Evolutionary conservation across 2,329 filamentous ascomycete genomes (phyloP).

Genomic region (Colletotrichum graminicola): DNA sequence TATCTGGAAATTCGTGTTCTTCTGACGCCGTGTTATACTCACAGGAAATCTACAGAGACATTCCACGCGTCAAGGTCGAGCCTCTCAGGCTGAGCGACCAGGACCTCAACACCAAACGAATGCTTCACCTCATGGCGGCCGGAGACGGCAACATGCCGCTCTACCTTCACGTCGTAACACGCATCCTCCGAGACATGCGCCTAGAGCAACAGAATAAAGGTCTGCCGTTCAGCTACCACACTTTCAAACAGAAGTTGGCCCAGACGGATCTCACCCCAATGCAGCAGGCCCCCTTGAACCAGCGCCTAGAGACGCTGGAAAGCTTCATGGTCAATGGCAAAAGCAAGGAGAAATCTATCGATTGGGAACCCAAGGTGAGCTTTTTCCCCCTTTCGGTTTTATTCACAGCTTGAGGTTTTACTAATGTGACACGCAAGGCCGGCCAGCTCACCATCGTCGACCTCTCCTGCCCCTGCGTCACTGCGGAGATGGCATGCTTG

Average conservation of each 20-base stretch:
- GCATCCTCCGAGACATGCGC: slow-evolving; percentile 69
- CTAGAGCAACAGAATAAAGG: slow-evolving; percentile 55
- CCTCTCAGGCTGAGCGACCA: slow-evolving; percentile 63
- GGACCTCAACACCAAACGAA: slow-evolving; percentile 68
- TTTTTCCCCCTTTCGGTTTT: neutral
- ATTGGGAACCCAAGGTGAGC: slow-evolving; percentile 48
- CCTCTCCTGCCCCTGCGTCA: slow-evolving; percentile 78
- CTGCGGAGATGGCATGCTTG: slow-evolving; percentile 73
- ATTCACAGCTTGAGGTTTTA: neutral
- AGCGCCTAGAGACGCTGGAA: slow-evolving; percentile 73
- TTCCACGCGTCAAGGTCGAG: slow-evolving; percentile 61
- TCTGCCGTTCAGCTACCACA: slow-evolving; percentile 61
- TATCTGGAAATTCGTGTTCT: neutral
- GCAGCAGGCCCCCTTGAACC: slow-evolving; percentile 68
- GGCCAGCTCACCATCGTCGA: slow-evolving; percentile 76
- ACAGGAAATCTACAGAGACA: slow-evolving; percentile 55
- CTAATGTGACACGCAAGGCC: slow-evolving; percentile 45
- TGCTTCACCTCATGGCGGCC: slow-evolving; percentile 72
- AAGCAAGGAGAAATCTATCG: slow-evolving; percentile 30
- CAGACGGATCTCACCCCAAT: slow-evolving; percentile 55
- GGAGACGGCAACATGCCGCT: slow-evolving; percentile 60
- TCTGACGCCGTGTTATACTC: neutral
- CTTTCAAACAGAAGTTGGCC: slow-evolving; percentile 57
- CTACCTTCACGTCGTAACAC: slow-evolving; percentile 68
- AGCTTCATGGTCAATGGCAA: neutral